Evolutionary conservation across 2,329 filamentous ascomycete genomes (phyloP), one percentile per base, ranked within the genome.

Genomic region (Scytalidium sp.): DNA sequence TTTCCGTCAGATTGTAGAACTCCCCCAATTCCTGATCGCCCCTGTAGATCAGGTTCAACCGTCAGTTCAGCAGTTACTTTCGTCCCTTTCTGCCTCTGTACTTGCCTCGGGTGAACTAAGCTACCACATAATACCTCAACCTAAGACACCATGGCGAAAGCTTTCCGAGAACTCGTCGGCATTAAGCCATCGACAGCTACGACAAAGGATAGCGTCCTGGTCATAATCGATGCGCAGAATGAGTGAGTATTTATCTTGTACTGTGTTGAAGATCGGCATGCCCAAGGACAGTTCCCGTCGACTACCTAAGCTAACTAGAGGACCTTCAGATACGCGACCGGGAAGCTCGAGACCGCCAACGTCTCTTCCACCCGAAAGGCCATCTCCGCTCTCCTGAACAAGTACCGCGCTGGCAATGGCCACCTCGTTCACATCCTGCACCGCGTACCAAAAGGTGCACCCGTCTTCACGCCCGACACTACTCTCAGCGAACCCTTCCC

Each of bases 141-240:
- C n/a, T 27, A 27, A 27, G 7, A 19, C 15, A 50, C 23, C 40
- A 61, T 60, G 55, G 52, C 60, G 19, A 58, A 60, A 45, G 47
- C 49, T 41, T 64, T 65, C 46, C 54, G 61, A 43, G 57, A 63
- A 49, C 41, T 64, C 9, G 46, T 86, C 48, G 83, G 83, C 50
- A 68, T 76, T 11, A 62, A 71, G 9, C 74, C 75, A 20, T 81
- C 79, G 13, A 79, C 76, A 1, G 83, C 83, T 7, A 77, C 79
- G 0, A 69, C 76, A 1, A 64, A 66, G 41, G 82, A 87, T 67
- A 82, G 77, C 54, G 76, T 78, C 2, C 74, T 88, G 41, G 67
- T 88, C 58, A 86, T 88, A 65, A 83, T 87, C 60, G 84, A 88
- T 62, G 84, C 84, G 1, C 85, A 88, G 60, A 87, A 87, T 61